Base-by-base conservation (phyloP, 495 filamentous ascomycete species). In the Talaromyces ruber region DNA sequence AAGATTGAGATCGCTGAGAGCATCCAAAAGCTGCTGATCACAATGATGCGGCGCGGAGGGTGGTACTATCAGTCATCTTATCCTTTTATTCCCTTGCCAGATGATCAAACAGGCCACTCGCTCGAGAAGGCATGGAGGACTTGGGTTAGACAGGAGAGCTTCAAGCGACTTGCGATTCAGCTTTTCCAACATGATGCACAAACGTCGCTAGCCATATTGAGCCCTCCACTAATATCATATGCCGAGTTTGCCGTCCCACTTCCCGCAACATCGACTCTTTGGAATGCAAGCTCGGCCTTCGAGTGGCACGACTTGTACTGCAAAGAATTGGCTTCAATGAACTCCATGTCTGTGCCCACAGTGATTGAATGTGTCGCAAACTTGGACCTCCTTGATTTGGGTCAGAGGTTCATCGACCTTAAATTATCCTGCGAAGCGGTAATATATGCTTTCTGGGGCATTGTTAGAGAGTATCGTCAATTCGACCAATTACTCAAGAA, bases 1-100 rank as follows among this genome's bases (percentile, higher is more conserved):
- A 84, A 85, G 64, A 88, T 86, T 65, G 86, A 89, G 67, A 83
- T 89, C 39, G 82, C 85, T 2, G 85, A 88, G 62, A 85, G 84
- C 63, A 82, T 82, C 64, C 69, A 76, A 28, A 76, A 81, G 39
- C 75, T 79, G 16, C 63, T 84, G 1, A 64, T 82, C 2, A 84
- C 82, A 5, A 81, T 83, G 79, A 76, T 83, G 32, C 55, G 55
- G 21, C 55, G 55, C 21, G 55, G 55, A 32, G 55, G 32, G 12
- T 34, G 28, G 55, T 34, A 22, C 55, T 18, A 58, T 39, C 28
- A 37, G 12, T 81, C 79, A 6, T 69, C 75, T 1, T 86, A 84
- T 63, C 66, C 77, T 8, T 69, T 63, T 3, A 77, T 82, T 26
- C 61, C 73, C 3, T 73, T 79, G 3, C 64, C 65, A 6, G 67